phyloP scores from a whole-genome alignment of 208 protist species.

The Trypanosoma avium region DNA sequence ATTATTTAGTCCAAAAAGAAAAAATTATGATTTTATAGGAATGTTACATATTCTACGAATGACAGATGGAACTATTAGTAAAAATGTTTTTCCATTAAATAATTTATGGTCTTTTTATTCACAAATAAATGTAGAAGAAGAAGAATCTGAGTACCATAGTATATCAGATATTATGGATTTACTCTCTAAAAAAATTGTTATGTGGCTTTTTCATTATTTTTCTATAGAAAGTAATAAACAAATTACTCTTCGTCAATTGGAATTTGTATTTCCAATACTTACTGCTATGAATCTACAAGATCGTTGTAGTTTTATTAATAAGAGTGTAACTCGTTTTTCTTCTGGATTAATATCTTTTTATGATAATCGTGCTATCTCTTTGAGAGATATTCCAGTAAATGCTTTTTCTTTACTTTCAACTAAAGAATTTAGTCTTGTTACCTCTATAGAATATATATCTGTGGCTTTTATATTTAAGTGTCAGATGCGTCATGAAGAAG shows the following conservation, averaged over 20 bases:
- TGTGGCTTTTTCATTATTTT: slow-evolving; percentile 30
- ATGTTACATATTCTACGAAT: slow-evolving; percentile 2
- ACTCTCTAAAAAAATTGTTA: slow-evolving; percentile 29
- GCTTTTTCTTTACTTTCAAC: slow-evolving; percentile 19
- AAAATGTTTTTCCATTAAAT: not conserved
- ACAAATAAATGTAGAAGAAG: slow-evolving; percentile 3
- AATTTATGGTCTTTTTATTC: slow-evolving; percentile 20
- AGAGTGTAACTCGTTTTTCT: slow-evolving; percentile 10
- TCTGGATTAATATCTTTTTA: slow-evolving; percentile 17
- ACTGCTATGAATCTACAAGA: slow-evolving; percentile 13
- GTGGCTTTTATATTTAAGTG: slow-evolving; percentile 28
- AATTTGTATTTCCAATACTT: slow-evolving; percentile 32
- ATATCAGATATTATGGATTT: slow-evolving; percentile 11
- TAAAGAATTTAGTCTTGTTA: slow-evolving; percentile 13
- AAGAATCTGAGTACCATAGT: not conserved
- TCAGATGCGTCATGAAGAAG: slow-evolving; percentile 24
- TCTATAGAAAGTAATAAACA: not conserved
- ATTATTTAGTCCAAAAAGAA: slow-evolving; percentile 4
- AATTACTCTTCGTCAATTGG: slow-evolving; percentile 24
- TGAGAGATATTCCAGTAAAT: slow-evolving; percentile 1
- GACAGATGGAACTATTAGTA: slow-evolving; percentile 5
- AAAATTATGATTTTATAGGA: slow-evolving; percentile 1
- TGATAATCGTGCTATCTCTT: slow-evolving; percentile 21
- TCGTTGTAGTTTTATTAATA: slow-evolving; percentile 17
- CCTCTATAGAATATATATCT: slow-evolving; percentile 17